A percentile compares a stretch with the other conserved stretches of the same genome.
These are phyloP conservation scores for Mycena olivaceomarginata DNA, from an alignment of 768 basidiomycete genomes.

Conservation along the genomic window DNA sequence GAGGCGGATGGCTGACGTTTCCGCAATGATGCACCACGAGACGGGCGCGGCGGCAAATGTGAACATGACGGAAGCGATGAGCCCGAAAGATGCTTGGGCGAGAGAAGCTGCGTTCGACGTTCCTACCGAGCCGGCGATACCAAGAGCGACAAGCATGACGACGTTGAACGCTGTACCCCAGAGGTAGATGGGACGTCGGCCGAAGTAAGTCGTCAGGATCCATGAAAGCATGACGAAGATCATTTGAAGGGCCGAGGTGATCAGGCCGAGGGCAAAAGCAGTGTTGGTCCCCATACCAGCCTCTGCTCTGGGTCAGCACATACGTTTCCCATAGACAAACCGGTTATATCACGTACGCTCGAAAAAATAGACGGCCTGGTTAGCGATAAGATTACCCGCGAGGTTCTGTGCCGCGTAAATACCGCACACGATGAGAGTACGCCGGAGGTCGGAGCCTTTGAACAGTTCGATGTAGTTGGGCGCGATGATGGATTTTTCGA, in stretches of 20 bases:
- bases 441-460: constrained; percentile 42
- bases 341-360: constrained; percentile 34
- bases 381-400: constrained; percentile 45
- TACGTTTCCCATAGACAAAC: background rate
- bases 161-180: constrained; percentile 44
- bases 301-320: constrained; percentile 37
- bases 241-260: constrained; percentile 46
- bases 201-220: constrained; percentile 43
- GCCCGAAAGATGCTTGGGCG: constrained; percentile 42
- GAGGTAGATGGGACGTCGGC: constrained; percentile 41
- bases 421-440: constrained; percentile 44
- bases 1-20: constrained; percentile 41
- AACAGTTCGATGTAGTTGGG: constrained; percentile 40
- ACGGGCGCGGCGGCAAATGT: constrained; percentile 43
- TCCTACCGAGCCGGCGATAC: constrained; percentile 39
- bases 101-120: background rate
- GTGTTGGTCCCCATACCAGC: constrained; percentile 38
- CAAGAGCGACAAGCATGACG: constrained; percentile 41
- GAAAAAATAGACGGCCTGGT: constrained; percentile 45
- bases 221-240: constrained; percentile 46
- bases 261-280: constrained; percentile 43
- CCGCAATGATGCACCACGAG: constrained; percentile 39
- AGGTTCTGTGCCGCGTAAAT: constrained; percentile 44
- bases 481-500: constrained; percentile 27
- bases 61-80: constrained; percentile 42